A percentile compares a stretch with the other conserved stretches of the same genome.
These are phyloP conservation scores for Penicillium desertorum DNA, from an alignment of 495 filamentous ascomycete genomes.

Conservation along the genomic window DNA sequence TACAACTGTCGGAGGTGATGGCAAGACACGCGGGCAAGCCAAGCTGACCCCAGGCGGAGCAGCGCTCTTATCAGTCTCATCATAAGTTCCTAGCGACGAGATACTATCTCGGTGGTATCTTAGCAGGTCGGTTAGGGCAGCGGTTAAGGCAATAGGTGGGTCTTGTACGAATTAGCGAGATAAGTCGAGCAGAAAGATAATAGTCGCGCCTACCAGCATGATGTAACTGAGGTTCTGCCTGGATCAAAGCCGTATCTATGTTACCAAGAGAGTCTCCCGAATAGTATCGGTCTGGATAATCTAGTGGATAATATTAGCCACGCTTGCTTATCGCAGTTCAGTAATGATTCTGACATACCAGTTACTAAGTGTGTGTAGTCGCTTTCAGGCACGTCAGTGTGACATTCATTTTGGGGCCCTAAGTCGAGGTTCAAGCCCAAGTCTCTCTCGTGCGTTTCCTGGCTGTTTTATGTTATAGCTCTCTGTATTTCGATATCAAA, in stretches of 20 bases:
- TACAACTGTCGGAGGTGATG: constrained; percentile 1
- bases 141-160: background rate
- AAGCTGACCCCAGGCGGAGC: background rate
- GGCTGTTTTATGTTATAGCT: background rate
- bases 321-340: background rate
- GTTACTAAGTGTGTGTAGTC: background rate
- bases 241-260: background rate
- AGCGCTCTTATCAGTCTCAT: constrained; percentile 6
- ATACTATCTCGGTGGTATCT: background rate
- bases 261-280: background rate
- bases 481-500: no score
- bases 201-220: background rate
- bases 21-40: background rate
- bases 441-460: background rate
- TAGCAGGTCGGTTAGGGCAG: constrained; percentile 1
- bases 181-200: constrained; percentile 2
- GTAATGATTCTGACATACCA: background rate
- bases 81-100: constrained; percentile 2
- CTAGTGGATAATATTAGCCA: background rate
- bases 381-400: background rate
- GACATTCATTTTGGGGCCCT: background rate
- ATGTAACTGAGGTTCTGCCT: background rate
- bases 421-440: background rate
- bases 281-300: background rate
- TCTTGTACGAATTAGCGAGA: background rate